These are phyloP conservation scores for Artemisia annua DNA, from an alignment of 129 eudicot genomes.

Conservation along the genomic window DNA sequence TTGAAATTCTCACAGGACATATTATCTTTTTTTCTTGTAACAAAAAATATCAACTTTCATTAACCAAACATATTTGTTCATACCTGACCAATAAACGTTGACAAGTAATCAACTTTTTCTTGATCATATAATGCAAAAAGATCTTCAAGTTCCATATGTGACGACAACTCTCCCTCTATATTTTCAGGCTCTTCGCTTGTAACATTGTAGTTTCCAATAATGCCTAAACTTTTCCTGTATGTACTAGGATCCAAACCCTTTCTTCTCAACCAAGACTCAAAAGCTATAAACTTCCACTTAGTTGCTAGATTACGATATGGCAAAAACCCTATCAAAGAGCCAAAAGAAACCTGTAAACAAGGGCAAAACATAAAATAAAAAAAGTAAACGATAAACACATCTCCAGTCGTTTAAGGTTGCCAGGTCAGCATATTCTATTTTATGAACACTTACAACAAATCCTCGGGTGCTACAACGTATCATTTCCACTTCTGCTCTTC, in stretches of 20 bases:
- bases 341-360: constrained; percentile 74
- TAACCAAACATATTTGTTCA: constrained; percentile 24
- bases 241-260: constrained; percentile 76
- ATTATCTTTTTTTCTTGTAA: constrained; percentile 1
- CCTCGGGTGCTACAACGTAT: constrained; percentile 79
- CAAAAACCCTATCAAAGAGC: constrained; percentile 89
- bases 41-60: neutral
- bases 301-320: constrained; percentile 80
- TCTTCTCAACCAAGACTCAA: constrained; percentile 92
- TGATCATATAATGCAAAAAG: constrained; percentile 70
- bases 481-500: constrained; percentile 78
- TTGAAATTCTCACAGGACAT: neutral
- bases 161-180: constrained; percentile 37
- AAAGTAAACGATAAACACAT: constrained; percentile 9
- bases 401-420: neutral
- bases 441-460: constrained; percentile 62
- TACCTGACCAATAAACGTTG: constrained; percentile 93
- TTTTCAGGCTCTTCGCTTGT: constrained; percentile 33
- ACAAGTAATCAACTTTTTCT: constrained; percentile 69
- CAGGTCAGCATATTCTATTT: constrained; percentile 17
- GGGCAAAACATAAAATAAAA: constrained; percentile 22
- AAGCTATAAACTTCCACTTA: constrained; percentile 83
- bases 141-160: constrained; percentile 84
- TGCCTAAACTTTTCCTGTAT: constrained; percentile 66
- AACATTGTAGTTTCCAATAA: constrained; percentile 54